These are phyloP conservation scores for Penicillium salamii DNA, from an alignment of 495 filamentous ascomycete species.

Conservation along the genomic window DNA sequence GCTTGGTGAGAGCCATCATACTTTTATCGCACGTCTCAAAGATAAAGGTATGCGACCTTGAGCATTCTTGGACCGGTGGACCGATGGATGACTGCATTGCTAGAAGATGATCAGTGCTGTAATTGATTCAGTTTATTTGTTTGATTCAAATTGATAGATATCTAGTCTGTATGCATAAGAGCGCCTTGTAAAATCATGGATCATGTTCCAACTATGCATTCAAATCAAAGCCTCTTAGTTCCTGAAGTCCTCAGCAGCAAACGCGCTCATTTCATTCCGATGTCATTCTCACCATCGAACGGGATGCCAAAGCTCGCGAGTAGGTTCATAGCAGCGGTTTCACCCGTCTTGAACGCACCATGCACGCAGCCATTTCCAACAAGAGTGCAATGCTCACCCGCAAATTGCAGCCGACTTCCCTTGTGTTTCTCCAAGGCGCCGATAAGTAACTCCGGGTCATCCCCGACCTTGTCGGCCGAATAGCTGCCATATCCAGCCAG, in stretches of 20 bases:
- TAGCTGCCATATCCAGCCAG: conserved; percentile 23
- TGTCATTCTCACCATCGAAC: conserved; percentile 4
- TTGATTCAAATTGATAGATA: not conserved
- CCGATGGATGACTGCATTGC: too few relatives aligned
- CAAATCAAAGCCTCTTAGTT: not conserved
- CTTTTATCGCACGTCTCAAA: not conserved
- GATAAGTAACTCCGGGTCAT: conserved; percentile 17
- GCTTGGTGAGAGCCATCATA: not conserved
- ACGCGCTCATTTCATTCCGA: not conserved
- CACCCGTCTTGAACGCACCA: conserved; percentile 22
- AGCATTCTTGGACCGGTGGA: too few relatives aligned
- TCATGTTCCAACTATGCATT: not conserved
- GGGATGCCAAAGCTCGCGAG: conserved; percentile 18
- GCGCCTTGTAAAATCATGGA: not conserved
- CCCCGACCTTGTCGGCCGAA: conserved; percentile 25
- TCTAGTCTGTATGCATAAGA: not conserved
- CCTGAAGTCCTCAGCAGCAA: too few relatives aligned
- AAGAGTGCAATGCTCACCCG: conserved; percentile 22
- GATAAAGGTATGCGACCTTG: not conserved
- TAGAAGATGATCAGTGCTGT: too few relatives aligned
- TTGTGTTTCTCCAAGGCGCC: conserved; percentile 18
- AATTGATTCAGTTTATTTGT: not conserved
- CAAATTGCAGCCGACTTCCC: conserved; percentile 21
- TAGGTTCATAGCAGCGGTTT: conserved; percentile 20
- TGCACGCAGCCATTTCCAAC: conserved; percentile 25